Evolutionary conservation across 148 eudicot genomes (phyloP).

Genomic region (Nepenthes gracilis): DNA sequence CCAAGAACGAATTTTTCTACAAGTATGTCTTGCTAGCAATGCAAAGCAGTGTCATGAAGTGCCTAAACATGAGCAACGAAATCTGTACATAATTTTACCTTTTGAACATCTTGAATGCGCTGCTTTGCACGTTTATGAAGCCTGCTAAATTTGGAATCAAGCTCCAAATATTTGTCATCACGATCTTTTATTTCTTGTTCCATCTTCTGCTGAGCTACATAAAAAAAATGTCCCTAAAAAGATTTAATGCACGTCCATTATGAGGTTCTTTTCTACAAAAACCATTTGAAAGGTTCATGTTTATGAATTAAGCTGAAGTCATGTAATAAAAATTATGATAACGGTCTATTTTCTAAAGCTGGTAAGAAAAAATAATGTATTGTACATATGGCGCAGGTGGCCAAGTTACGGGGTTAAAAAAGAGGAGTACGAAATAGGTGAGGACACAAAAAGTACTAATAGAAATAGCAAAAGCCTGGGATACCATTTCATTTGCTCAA

Average conservation of each 20-base stretch:
- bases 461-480: slow-evolving; percentile 1
- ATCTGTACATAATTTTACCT: slow-evolving; percentile 36
- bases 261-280: background rate
- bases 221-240: background rate
- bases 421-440: too few species aligned
- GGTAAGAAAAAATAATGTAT: too few species aligned
- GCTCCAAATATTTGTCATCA: slow-evolving; percentile 83
- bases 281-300: background rate
- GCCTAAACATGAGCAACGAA: background rate
- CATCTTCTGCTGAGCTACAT: slow-evolving; percentile 77
- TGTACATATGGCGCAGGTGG: too few species aligned
- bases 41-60: slow-evolving; percentile 1
- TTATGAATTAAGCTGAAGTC: background rate
- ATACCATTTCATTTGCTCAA: slow-evolving; percentile 1
- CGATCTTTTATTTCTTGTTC: slow-evolving; percentile 89
- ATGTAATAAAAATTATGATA: background rate
- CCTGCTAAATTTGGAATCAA: slow-evolving; percentile 85
- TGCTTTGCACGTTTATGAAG: slow-evolving; percentile 98
- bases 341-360: too few species aligned
- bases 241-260: background rate
- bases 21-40: background rate
- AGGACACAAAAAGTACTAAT: background rate
- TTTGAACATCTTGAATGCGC: slow-evolving; percentile 96
- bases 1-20: too few species aligned
- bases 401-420: too few species aligned